These are phyloP conservation scores for Cladobotryum mycophilum DNA, from an alignment of 2,329 filamentous ascomycete genomes.

Conservation along the genomic window DNA sequence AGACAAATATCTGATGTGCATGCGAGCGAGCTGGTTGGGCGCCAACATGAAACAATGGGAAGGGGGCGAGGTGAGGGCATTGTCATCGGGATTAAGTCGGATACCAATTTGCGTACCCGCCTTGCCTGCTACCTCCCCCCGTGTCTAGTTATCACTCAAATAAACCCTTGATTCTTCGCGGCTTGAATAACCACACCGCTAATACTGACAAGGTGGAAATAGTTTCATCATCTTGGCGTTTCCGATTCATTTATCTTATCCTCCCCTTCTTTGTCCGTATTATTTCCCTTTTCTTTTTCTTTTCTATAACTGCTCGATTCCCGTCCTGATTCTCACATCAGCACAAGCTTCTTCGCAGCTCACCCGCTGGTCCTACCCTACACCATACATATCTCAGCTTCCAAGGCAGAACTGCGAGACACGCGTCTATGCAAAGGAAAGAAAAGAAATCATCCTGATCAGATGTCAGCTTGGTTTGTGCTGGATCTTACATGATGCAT, in stretches of 20 bases:
- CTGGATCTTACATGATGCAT: constrained; percentile 1
- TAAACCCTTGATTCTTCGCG: neutral
- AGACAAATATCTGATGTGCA: neutral
- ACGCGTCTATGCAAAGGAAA: neutral
- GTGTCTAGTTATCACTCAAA: neutral
- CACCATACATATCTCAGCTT: neutral
- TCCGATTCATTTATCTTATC: too few relatives aligned
- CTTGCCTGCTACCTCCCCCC: neutral
- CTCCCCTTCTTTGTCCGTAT: too few relatives aligned
- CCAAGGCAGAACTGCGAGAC: neutral
- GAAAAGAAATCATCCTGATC: neutral
- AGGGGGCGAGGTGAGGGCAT: constrained; percentile 14
- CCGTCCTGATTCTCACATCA: too few relatives aligned
- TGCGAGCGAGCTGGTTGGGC: constrained; percentile 2
- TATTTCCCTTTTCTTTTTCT: too few relatives aligned
- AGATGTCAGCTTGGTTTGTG: neutral
- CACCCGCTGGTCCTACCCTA: too few relatives aligned
- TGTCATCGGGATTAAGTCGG: constrained; percentile 20
- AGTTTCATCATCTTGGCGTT: too few relatives aligned
- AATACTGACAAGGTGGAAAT: too few relatives aligned
- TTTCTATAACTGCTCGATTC: too few relatives aligned
- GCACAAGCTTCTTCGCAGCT: too few relatives aligned
- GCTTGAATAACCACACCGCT: too few relatives aligned
- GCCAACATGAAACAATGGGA: constrained; percentile 21
- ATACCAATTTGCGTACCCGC: constrained; percentile 12